phyloP scores from a whole-genome alignment of 2,329 filamentous ascomycete species.

The Mycosphaerella arachidis region DNA sequence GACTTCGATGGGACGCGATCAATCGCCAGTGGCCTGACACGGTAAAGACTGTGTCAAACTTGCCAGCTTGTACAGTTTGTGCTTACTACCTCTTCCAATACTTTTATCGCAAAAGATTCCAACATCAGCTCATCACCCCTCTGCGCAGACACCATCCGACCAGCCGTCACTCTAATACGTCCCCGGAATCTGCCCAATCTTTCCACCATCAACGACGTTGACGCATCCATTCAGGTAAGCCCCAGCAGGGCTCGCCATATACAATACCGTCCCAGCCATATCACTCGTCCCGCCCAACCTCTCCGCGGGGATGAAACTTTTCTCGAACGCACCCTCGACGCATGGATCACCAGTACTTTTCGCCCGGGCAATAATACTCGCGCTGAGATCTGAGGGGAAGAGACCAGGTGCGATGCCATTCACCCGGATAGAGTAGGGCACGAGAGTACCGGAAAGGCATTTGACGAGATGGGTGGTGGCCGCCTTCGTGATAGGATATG shows the following conservation, averaged over 20 bases:
- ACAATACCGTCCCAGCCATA: conserved; percentile 62
- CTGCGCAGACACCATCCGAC: no score
- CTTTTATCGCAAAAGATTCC: no score
- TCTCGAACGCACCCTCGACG: conserved; percentile 39
- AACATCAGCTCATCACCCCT: no score
- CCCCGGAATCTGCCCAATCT: conserved; percentile 12
- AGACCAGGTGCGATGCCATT: conserved; percentile 53
- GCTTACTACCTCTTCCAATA: no score
- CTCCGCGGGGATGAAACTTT: conserved; percentile 50
- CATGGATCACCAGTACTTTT: conserved; percentile 30
- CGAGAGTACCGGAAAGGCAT: conserved; percentile 41
- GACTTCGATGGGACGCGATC: no score
- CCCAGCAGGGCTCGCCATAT: conserved; percentile 60
- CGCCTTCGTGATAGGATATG: conserved; percentile 46
- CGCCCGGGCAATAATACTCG: conserved; percentile 37
- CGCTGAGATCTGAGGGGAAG: conserved; percentile 61
- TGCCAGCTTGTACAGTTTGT: no score
- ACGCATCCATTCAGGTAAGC: conserved; percentile 63
- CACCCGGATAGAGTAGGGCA: conserved; percentile 42
- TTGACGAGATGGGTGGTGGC: conserved; percentile 48
- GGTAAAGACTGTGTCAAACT: no score
- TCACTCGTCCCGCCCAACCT: conserved; percentile 55
- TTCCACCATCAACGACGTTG: conserved; percentile 59
- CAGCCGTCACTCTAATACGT: conserved; percentile 7
- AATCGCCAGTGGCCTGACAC: no score